Conservation (phyloP, 2,329 filamentous ascomycete species). For the Curvularia verruculosa region DNA sequence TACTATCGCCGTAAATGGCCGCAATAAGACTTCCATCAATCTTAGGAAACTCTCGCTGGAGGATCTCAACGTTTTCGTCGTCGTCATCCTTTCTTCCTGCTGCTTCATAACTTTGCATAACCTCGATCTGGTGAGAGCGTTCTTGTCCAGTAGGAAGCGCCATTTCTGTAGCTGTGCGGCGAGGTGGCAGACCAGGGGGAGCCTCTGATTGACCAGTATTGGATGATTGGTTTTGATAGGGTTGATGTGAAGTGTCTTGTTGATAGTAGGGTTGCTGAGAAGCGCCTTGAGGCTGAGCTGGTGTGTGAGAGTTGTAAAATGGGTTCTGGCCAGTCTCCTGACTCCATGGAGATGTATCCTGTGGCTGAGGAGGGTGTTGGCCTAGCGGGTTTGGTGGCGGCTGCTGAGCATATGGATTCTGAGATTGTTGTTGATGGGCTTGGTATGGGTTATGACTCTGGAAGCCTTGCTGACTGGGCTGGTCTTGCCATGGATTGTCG, state of each 20-base stretch:
- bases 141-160: conserved; percentile 51
- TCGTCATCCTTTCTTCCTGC: conserved; percentile 44
- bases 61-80: conserved; percentile 50
- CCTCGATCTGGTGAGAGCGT: conserved; percentile 52
- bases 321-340: conserved; percentile 16
- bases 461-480: conserved; percentile 26
- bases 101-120: conserved; percentile 50
- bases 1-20: conserved; percentile 53
- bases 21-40: conserved; percentile 54
- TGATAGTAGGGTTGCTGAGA: conserved; percentile 15
- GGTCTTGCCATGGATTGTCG: conserved; percentile 35
- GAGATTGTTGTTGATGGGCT: conserved; percentile 27
- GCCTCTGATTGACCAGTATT: conserved; percentile 17
- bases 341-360: conserved; percentile 18
- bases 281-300: conserved; percentile 13
- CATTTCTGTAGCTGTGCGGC: conserved; percentile 43
- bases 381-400: conserved; percentile 11
- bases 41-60: conserved; percentile 53
- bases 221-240: conserved; percentile 11
- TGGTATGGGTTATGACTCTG: conserved; percentile 32
- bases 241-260: conserved; percentile 9
- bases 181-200: conserved; percentile 36
- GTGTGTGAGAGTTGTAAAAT: conserved; percentile 13
- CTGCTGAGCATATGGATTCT: conserved; percentile 16
- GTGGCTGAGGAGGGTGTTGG: conserved; percentile 15